Percentiles rank a stretch among this genome's conserved stretches.
phyloP scores from a whole-genome alignment of 2,329 filamentous ascomycete genomes.

The Nannizzia gypsea region DNA sequence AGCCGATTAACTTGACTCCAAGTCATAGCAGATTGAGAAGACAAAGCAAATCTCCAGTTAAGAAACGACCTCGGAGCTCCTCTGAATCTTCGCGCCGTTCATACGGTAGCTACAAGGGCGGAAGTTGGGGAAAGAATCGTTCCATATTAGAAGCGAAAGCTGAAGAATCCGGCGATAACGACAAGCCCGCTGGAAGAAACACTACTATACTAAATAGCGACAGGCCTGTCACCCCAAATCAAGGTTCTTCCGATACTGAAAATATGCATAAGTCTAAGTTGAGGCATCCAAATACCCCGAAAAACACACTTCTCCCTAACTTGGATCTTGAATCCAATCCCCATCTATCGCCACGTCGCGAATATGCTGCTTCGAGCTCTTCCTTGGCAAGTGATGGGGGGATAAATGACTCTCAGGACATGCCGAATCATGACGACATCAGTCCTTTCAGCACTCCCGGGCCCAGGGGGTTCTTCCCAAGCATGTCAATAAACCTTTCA shows the following conservation, averaged over 20 bases:
- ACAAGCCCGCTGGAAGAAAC: neutral
- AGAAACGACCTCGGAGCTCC: conserved; percentile 38
- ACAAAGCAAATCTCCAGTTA: conserved; percentile 29
- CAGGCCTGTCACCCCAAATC: neutral
- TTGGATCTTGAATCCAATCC: conserved; percentile 4
- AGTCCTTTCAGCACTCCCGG: neutral
- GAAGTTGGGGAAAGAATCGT: conserved; percentile 9
- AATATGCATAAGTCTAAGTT: neutral
- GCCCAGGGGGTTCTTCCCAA: conserved; percentile 34
- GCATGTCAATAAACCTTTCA: conserved; percentile 52
- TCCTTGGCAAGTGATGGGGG: conserved; percentile 7
- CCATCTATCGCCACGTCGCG: neutral
- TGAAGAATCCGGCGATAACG: neutral
- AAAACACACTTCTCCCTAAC: conserved; percentile 1
- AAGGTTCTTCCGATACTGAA: neutral
- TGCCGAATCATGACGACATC: neutral
- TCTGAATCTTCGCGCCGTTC: conserved; percentile 47
- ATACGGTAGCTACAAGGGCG: conserved; percentile 27
- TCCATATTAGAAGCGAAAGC: conserved; percentile 1
- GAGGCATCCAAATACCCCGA: neutral
- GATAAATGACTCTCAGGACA: neutral
- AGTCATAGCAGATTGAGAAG: conserved; percentile 42
- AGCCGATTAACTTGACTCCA: conserved; percentile 44
- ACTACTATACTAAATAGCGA: neutral
- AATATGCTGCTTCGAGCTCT: conserved; percentile 8